Evolutionary conservation across 345 rosid species (phyloP), one percentile per base, ranked within the genome.

Genomic region (Salix dunnii): DNA sequence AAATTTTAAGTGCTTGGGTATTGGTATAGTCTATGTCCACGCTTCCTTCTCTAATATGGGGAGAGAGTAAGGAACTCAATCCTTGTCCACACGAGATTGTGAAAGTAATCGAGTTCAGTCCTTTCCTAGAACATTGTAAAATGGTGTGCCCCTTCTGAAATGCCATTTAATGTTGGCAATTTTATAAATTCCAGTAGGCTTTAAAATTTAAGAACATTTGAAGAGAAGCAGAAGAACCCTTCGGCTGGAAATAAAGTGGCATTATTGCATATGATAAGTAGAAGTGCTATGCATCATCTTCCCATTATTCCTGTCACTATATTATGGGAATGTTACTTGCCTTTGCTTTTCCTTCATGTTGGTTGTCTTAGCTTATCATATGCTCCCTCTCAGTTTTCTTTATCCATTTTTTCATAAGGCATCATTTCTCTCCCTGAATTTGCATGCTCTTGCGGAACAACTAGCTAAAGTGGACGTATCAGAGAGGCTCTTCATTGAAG

Each of bases 401-500:
- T 43, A 79, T 55, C 40, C 65, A 2, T 51, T 51, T 20, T 40
- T 51, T 51, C 20, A 81, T 58, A 70, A 95, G 97, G 89, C 84
- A 17, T 83, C 89, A 23, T 86, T 88, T 80, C 87, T 93, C 72
- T 91, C 96, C 46, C 83, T 93, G 76, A 83, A 93, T 87, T 76
- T 93, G 81, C 82, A 85, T 72, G 87, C 90, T 72, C 89, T 93
- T 53, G 92, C 88, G 0, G 88, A 90, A 71, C 88, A 87, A 73
- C 82, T 95, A 5, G 92, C 82, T 55, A 89, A 87, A 73, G 90
- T 90, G 49, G 91, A 91, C 42, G 71, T 91, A 77, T 87, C 91
- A 5, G 72, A 86, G 77, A 82, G 92, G 79, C 94, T 93, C 51
- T 93, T 86, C 85, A 86, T 95, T 62, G 97, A 91, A 69, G 80